These are phyloP conservation scores for Chlorophyllum brunneum DNA, from an alignment of 768 basidiomycete species.

Conservation along the genomic window DNA sequence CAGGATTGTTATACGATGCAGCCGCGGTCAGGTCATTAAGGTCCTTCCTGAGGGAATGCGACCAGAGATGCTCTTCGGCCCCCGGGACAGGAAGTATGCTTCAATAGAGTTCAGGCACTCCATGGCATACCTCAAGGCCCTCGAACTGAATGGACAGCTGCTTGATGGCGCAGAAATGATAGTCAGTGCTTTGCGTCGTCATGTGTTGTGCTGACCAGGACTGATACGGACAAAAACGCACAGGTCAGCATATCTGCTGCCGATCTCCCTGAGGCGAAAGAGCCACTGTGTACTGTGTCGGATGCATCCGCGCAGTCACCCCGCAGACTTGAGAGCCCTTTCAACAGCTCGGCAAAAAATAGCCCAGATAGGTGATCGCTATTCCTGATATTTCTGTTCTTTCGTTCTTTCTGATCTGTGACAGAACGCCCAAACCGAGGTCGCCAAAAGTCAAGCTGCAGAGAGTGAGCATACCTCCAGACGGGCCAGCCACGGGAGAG, in stretches of 20 bases:
- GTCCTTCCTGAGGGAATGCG: constrained; percentile 16
- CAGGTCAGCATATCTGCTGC: constrained; percentile 33
- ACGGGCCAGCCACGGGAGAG: constrained; percentile 3
- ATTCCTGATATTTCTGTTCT: constrained; percentile 5
- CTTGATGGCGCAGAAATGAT: constrained; percentile 36
- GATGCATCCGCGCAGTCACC: neutral
- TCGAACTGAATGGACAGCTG: constrained; percentile 31
- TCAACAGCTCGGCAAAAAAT: neutral
- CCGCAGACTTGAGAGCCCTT: neutral
- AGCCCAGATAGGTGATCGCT: constrained; percentile 7
- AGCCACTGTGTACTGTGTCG: constrained; percentile 25
- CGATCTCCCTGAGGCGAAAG: constrained; percentile 38
- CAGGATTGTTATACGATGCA: constrained; percentile 34
- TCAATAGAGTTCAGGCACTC: constrained; percentile 40
- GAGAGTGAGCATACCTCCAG: neutral
- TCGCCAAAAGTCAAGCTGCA: neutral
- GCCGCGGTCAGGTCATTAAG: constrained; percentile 33
- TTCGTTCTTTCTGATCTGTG: neutral
- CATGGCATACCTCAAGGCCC: constrained; percentile 35
- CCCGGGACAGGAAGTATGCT: constrained; percentile 46
- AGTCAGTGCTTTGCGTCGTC: constrained; percentile 28
- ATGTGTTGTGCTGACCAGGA: neutral
- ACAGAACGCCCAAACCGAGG: neutral
- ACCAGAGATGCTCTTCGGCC: constrained; percentile 17
- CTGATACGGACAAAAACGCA: neutral